Evolutionary conservation across 2,329 filamentous ascomycete species (phyloP), one percentile per base, ranked within the genome.

Genomic region (Lasiodiplodia gonubiensis): DNA sequence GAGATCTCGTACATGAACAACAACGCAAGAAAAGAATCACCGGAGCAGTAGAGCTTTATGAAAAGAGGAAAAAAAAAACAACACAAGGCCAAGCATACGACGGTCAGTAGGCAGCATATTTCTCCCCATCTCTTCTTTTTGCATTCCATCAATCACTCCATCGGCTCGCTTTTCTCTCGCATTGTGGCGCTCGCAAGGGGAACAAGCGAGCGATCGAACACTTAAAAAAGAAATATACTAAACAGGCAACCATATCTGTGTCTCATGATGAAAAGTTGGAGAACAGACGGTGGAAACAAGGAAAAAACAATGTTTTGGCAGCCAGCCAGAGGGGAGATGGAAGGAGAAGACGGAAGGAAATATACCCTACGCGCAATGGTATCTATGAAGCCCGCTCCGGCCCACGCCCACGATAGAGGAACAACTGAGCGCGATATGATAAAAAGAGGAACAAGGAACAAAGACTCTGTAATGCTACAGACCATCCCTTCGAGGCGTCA

Each of bases 321-420:
- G 18, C 35, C 25, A 60, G 25, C 39, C 37, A 63, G 55, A 42
- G 27, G 39, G 18, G 27, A 30, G 30, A 51, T 42, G 42, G 42
- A 21, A 46, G 25, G 59, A 63, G 25, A 42, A 37, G 42, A 30
- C 21, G 12, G 53, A 54, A 64, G 42, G 18, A 46, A 11, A 33
- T 64, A 64, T 64, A 53, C 61, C 61, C 61, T 64, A 64, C 61
- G 61, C 61, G 61, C 51, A 64, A 64, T 64, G 61, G 61, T 64
- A 64, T 64, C 61, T 64, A 64, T 64, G 61, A 64, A 64, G 35
- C 61, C 61, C 33, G 35, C 33, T 54, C 61, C 59, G 59, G 59
- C 59, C 27, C 59, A 63, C 42, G 59, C 59, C 59, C 59, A 48
- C 59, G 35, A 35, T 30, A 51, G 25, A 60, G 46, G 46, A 46